Base-by-base conservation (phyloP, 2,329 filamentous ascomycete species). In the Karstenula rhodostoma region DNA sequence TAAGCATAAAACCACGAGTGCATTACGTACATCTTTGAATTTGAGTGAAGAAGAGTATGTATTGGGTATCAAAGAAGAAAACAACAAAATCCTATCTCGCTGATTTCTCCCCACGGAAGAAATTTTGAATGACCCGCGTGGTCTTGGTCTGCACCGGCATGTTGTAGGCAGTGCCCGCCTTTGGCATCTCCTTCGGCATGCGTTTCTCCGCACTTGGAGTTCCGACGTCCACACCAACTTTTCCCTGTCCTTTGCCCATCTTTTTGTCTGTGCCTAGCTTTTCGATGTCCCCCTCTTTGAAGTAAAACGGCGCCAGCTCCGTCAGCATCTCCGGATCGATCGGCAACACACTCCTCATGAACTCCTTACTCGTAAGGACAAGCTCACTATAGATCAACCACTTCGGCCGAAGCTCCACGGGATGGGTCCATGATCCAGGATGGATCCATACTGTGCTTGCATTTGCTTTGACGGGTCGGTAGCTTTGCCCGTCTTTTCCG, bases 271-370 rank as follows among this genome's bases (percentile, higher is more conserved):
- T 73, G 1, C 93, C 92, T 68, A 97, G 74, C 19, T 85, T 89
- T 72, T 97, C 94, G 43, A 97, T 77, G 73, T 97, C 93, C 80
- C 93, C 90, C 81, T 91, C 90, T 81, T 96, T 97, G 77, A 97
- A 92, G 74, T 93, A 97, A 81, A 98, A 95, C 63, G 94, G 94
- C 63, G 95, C 95, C 62, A 95, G 87, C 79, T 98, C 94, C 7
- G 88, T 86, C 69, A 99, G 76, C 94, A 94, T 97, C 73, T 89
- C 88, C 0, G 91, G 84, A 73, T 96, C 89, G 55, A 98, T 86
- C 0, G 93, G 93, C 84, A 97, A 89, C 60, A 91, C 91, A 70
- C 88, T 92, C 25, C 94, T 85, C 89, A 97, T 96, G 77, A 94
- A 99, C 82, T 97, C 94, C 82, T 96, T 96, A 29, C 86, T 90